These are phyloP conservation scores for Lolium rigidum DNA, from an alignment of 176 grass and related monocot genomes.

Conservation along the genomic window DNA sequence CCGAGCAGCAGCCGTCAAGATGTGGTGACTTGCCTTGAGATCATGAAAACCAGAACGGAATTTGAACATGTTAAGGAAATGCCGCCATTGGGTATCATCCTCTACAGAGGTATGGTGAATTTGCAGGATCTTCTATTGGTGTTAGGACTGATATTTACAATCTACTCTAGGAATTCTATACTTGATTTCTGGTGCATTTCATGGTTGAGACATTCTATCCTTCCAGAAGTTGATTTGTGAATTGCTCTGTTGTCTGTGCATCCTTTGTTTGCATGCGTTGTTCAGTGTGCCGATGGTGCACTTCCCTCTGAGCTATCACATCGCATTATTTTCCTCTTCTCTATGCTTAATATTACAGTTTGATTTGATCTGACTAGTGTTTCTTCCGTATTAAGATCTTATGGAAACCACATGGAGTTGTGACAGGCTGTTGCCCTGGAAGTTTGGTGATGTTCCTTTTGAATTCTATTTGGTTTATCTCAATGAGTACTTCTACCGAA, in stretches of 20 bases:
- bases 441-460: not conserved
- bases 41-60: not conserved
- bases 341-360: not conserved
- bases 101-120: slow-evolving; percentile 2
- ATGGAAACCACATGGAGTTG: not conserved
- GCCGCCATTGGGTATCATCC: not conserved
- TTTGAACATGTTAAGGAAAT: not conserved
- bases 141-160: not conserved
- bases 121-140: not conserved
- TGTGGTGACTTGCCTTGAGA: not conserved
- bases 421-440: not conserved
- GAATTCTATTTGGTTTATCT: not conserved
- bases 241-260: not conserved
- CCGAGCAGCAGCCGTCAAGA: not conserved
- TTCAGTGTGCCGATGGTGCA: not conserved
- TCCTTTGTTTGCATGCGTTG: not conserved
- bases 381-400: not conserved
- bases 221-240: not conserved
- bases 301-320: not conserved
- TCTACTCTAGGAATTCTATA: not conserved
- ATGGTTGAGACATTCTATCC: not conserved
- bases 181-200: not conserved
- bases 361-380: not conserved
- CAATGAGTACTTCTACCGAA: slow-evolving; percentile 1
- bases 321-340: not conserved